Percentiles rank a stretch among this genome's conserved stretches.
Conservation (phyloP, 2,329 filamentous ascomycete genomes). For the Ophiostoma himal-ulmi region DNA sequence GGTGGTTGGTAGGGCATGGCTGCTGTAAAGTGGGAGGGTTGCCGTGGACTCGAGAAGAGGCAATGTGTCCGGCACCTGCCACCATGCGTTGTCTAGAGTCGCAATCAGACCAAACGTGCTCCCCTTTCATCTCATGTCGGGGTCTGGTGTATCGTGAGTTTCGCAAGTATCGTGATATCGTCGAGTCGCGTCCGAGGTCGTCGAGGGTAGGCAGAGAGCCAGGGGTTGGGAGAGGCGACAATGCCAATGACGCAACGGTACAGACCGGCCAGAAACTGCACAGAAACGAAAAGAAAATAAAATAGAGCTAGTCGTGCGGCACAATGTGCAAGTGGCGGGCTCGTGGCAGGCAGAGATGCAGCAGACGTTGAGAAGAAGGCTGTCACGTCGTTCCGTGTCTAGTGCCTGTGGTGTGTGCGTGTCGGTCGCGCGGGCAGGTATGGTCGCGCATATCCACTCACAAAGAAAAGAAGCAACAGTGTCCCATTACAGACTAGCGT, state of each 20-base stretch:
- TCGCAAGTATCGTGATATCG: background rate
- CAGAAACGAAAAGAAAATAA: background rate
- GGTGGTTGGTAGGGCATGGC: background rate
- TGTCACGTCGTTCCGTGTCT: background rate
- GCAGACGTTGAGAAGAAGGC: background rate
- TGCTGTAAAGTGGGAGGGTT: background rate
- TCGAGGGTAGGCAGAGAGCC: background rate
- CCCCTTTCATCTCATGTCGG: background rate
- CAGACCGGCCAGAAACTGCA: background rate
- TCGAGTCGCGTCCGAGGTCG: background rate
- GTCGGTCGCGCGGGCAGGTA: background rate
- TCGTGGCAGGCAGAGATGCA: background rate
- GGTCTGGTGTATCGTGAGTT: background rate
- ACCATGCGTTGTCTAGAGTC: constrained; percentile 4
- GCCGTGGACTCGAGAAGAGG: background rate
- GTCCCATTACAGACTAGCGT: background rate
- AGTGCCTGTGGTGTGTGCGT: background rate
- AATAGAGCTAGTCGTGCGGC: background rate
- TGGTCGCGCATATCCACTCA: background rate
- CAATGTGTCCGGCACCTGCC: background rate
- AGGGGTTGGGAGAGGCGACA: background rate
- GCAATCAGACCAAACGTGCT: background rate
- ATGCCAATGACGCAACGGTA: background rate
- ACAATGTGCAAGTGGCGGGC: background rate
- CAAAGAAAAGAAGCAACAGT: background rate